These are phyloP conservation scores for Fusarium sp. DNA, from an alignment of 2,329 filamentous ascomycete species.

Conservation along the genomic window DNA sequence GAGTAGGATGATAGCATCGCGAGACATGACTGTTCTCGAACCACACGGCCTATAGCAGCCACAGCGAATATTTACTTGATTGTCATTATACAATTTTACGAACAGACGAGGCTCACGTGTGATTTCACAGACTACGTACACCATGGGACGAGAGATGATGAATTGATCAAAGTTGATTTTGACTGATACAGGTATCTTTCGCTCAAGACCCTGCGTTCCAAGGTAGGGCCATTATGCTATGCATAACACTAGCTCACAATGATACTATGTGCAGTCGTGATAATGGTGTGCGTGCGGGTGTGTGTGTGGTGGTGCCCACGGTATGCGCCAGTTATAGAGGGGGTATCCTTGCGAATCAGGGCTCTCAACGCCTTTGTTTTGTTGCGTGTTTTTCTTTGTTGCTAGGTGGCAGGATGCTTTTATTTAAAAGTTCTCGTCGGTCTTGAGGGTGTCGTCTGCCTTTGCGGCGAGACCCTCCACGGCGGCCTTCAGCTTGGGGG, in stretches of 20 bases:
- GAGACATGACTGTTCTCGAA: conserved; percentile 26
- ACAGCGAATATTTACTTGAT: conserved; percentile 38
- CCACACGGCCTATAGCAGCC: conserved; percentile 33
- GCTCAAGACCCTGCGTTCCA: neutral
- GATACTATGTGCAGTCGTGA: conserved; percentile 1
- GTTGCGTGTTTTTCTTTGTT: neutral
- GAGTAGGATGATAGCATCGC: conserved; percentile 17
- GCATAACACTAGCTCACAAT: neutral
- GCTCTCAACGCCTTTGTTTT: conserved; percentile 13
- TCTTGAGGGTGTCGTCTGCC: conserved; percentile 39
- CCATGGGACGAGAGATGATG: neutral
- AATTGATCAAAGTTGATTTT: conserved; percentile 21
- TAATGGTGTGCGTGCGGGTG: conserved; percentile 10
- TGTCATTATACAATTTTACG: neutral
- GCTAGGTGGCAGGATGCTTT: neutral
- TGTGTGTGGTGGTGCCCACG: conserved; percentile 4
- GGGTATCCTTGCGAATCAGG: conserved; percentile 37
- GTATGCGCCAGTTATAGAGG: conserved; percentile 20
- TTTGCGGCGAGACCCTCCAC: conserved; percentile 41
- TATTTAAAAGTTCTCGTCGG: conserved; percentile 35
- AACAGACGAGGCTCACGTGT: neutral
- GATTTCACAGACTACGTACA: neutral
- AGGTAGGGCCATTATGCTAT: neutral
- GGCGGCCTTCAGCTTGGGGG: conserved; percentile 46
- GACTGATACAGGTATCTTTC: conserved; percentile 5